Percentiles rank a stretch among this genome's conserved stretches.
phyloP scores from a whole-genome alignment of 108 stramenopile genomes.

The Discostella stelligeroides region DNA sequence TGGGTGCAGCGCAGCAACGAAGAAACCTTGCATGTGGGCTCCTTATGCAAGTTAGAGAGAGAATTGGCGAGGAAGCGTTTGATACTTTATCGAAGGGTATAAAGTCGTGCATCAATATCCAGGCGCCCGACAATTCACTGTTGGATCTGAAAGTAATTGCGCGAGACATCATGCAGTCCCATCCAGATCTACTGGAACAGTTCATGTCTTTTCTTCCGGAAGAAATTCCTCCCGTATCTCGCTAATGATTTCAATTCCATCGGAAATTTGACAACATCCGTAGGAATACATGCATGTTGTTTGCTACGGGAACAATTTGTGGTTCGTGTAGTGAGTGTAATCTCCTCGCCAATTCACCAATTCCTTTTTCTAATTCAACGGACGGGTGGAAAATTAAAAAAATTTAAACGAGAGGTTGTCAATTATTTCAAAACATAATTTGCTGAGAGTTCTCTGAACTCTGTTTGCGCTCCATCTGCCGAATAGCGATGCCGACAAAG shows the following conservation, averaged over 20 bases:
- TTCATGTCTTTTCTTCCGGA: constrained; percentile 70
- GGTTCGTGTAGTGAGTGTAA: no score
- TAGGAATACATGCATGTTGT: not conserved
- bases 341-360: no score
- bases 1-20: constrained; percentile 53
- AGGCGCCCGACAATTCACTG: constrained; percentile 23
- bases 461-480: no score
- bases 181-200: constrained; percentile 54
- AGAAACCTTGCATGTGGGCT: constrained; percentile 59
- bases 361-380: no score
- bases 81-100: constrained; percentile 50
- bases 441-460: no score
- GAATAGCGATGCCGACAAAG: not conserved
- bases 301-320: no score
- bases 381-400: no score
- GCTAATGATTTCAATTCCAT: no score
- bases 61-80: constrained; percentile 59
- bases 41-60: constrained; percentile 57
- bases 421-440: no score
- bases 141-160: constrained; percentile 45
- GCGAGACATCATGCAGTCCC: constrained; percentile 54
- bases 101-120: constrained; percentile 44
- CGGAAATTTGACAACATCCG: not conserved
- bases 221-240: no score
- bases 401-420: no score